These are phyloP conservation scores for Cordyceps cateniannulata DNA, from an alignment of 2,329 filamentous ascomycete genomes.

Conservation along the genomic window DNA sequence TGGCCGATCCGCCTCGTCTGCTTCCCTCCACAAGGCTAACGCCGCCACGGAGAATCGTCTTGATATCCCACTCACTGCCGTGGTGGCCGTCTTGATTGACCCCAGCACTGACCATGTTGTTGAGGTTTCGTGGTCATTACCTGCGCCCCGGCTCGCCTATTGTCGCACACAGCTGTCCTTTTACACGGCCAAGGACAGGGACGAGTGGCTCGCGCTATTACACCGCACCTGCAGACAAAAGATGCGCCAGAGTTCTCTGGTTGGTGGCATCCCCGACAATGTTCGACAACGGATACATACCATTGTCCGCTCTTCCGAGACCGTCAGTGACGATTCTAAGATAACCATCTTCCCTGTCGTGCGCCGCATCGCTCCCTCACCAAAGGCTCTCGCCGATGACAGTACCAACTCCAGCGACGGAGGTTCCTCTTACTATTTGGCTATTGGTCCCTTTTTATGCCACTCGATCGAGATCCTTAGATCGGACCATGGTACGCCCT, in stretches of 20 bases:
- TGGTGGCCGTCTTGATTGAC: slow-evolving; percentile 47
- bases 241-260: slow-evolving; percentile 27
- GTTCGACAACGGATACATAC: slow-evolving; percentile 40
- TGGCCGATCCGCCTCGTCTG: slow-evolving; percentile 21
- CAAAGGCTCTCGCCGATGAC: slow-evolving; percentile 37
- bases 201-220: slow-evolving; percentile 43
- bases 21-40: slow-evolving; percentile 22
- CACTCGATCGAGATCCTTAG: slow-evolving; percentile 45
- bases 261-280: slow-evolving; percentile 37
- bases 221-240: slow-evolving; percentile 35
- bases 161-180: slow-evolving; percentile 45
- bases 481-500: slow-evolving; percentile 33
- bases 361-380: slow-evolving; percentile 35
- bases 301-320: slow-evolving; percentile 40
- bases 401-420: slow-evolving; percentile 41
- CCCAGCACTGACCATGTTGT: slow-evolving; percentile 45
- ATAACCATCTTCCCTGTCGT: slow-evolving; percentile 46
- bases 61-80: slow-evolving; percentile 42
- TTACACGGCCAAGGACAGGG: slow-evolving; percentile 39
- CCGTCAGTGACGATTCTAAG: slow-evolving; percentile 23
- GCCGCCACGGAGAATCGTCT: slow-evolving; percentile 32
- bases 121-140: slow-evolving; percentile 51
- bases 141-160: slow-evolving; percentile 37
- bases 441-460: slow-evolving; percentile 47
- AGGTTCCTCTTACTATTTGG: slow-evolving; percentile 47